Percentiles rank a stretch among this genome's conserved stretches.
Evolutionary conservation across 2,329 filamentous ascomycete species (phyloP).

Genomic region (Paracoccidioides lutzii): DNA sequence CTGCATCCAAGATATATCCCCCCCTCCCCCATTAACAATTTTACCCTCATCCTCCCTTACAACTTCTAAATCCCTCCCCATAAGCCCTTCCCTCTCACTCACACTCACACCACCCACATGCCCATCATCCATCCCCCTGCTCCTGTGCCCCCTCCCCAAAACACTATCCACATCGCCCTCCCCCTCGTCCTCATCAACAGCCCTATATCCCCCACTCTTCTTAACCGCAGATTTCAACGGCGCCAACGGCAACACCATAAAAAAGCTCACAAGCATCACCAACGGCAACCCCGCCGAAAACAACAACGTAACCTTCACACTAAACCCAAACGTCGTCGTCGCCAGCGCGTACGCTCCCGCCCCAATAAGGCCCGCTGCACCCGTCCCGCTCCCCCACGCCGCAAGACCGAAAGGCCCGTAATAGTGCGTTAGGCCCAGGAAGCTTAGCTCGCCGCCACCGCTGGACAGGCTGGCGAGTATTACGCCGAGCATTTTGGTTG

Average conservation of each 20-base stretch:
- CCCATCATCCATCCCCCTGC: constrained; percentile 11
- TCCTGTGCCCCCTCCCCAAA: constrained; percentile 23
- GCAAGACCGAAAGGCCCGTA: constrained; percentile 80
- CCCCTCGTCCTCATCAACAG: constrained; percentile 33
- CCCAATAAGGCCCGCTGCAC: constrained; percentile 74
- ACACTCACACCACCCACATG: constrained; percentile 1
- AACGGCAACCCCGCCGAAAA: constrained; percentile 66
- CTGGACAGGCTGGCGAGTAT: constrained; percentile 73
- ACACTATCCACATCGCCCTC: constrained; percentile 10
- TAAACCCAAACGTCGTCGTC: constrained; percentile 66
- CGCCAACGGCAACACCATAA: constrained; percentile 58
- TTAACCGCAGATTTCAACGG: constrained; percentile 42
- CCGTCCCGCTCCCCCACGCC: constrained; percentile 85
- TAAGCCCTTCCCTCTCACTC: constrained; percentile 22
- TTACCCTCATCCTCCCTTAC: not conserved
- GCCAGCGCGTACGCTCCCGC: constrained; percentile 77
- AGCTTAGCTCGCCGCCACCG: constrained; percentile 80
- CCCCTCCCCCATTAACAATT: not conserved
- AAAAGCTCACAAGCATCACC: constrained; percentile 76
- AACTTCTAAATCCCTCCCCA: constrained; percentile 13
- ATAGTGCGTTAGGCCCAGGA: constrained; percentile 82
- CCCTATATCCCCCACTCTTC: constrained; percentile 41
- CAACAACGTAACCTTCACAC: constrained; percentile 60
- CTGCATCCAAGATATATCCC: constrained; percentile 19
- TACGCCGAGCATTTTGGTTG: constrained; percentile 68